phyloP scores from a whole-genome alignment of 352 stramenopile species.

The Pythium diclinum region DNA sequence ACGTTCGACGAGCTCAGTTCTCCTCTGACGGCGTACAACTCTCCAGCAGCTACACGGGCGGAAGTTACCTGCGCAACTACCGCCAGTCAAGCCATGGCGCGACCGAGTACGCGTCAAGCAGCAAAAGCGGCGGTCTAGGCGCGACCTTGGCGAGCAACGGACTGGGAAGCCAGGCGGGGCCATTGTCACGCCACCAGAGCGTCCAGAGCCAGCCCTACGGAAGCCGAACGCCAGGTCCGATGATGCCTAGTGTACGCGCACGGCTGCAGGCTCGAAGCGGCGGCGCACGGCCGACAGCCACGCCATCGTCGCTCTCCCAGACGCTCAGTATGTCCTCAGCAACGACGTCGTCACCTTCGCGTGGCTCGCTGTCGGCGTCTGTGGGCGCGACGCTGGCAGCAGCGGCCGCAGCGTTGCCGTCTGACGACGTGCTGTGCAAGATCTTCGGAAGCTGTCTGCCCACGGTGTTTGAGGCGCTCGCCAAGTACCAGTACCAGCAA shows the following conservation, averaged over 20 bases:
- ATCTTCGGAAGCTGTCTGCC: slow-evolving; percentile 28
- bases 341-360: slow-evolving; percentile 19
- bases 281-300: neutral
- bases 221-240: neutral
- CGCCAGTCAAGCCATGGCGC: slow-evolving; percentile 14
- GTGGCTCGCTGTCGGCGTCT: slow-evolving; percentile 1
- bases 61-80: slow-evolving; percentile 14
- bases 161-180: neutral
- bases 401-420: slow-evolving; percentile 9
- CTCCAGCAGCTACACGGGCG: slow-evolving; percentile 12
- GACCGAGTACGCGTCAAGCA: neutral
- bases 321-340: slow-evolving; percentile 3
- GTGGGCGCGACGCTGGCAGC: slow-evolving; percentile 1
- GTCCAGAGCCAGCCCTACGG: slow-evolving; percentile 18
- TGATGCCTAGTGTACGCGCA: neutral
- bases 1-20: slow-evolving; percentile 7
- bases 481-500: slow-evolving; percentile 38
- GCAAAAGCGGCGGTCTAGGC: neutral
- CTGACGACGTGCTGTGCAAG: slow-evolving; percentile 24
- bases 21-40: slow-evolving; percentile 1
- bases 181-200: slow-evolving; percentile 12
- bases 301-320: slow-evolving; percentile 7
- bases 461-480: slow-evolving; percentile 30
- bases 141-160: neutral
- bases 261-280: slow-evolving; percentile 9